Conservation (phyloP, 2,329 filamentous ascomycete genomes). For the Fusarium multiceps region DNA sequence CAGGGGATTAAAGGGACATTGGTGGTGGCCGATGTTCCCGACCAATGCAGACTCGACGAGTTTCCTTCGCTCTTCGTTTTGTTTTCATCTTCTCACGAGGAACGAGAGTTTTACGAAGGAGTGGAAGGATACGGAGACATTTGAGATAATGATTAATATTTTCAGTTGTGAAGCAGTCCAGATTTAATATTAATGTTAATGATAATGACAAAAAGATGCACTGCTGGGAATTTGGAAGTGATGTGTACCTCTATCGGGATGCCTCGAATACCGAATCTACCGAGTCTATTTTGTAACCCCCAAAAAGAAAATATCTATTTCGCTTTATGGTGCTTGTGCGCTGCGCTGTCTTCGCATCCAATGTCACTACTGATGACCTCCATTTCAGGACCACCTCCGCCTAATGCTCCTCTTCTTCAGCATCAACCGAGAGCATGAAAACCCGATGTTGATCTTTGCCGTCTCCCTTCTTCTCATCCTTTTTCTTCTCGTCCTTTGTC, state of each 20-base stretch:
- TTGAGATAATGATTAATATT: conserved; percentile 31
- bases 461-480: conserved; percentile 11
- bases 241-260: background rate
- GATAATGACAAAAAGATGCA: conserved; percentile 8
- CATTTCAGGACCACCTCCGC: conserved; percentile 16
- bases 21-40: conserved; percentile 25
- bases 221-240: background rate
- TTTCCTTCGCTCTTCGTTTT: background rate
- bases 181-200: conserved; percentile 33
- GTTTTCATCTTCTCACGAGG: conserved; percentile 5
- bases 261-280: too few relatives aligned
- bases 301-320: background rate
- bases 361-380: background rate
- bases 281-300: background rate
- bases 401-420: conserved; percentile 30
- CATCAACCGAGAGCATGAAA: conserved; percentile 52
- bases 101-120: conserved; percentile 5
- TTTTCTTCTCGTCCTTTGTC: conserved; percentile 22
- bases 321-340: background rate
- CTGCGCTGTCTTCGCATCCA: background rate
- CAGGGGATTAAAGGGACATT: conserved; percentile 40
- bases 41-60: conserved; percentile 42
- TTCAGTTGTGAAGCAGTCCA: conserved; percentile 23
- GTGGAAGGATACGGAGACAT: conserved; percentile 10
- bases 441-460: conserved; percentile 46